Percentiles rank a stretch among this genome's conserved stretches.
These are phyloP conservation scores for Alisma plantagoaquatica DNA, from an alignment of 106 monocot genomes.

Conservation along the genomic window DNA sequence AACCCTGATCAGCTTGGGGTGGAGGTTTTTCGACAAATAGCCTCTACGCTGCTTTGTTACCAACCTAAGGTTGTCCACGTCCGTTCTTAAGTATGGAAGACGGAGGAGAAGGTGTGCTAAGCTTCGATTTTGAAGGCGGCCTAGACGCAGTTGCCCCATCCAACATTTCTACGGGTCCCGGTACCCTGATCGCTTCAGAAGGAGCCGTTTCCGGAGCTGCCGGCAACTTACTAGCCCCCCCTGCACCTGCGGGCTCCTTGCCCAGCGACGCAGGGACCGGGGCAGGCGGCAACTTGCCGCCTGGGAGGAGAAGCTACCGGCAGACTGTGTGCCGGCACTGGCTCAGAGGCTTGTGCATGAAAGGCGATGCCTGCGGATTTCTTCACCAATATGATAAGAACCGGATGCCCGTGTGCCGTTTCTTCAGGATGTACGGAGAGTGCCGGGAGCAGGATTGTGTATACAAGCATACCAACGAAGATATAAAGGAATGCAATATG, in stretches of 20 bases:
- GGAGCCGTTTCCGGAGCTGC: no score
- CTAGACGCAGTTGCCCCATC: no score
- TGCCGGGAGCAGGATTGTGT: constrained; percentile 98
- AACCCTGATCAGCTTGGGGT: no score
- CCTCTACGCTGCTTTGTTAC: no score
- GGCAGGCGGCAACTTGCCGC: constrained; percentile 4
- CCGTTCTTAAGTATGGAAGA: no score
- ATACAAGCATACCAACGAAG: constrained; percentile 97
- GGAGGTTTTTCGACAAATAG: no score
- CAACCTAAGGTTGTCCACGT: no score
- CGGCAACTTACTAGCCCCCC: no score
- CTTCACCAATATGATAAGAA: constrained; percentile 97
- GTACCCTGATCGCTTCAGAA: no score
- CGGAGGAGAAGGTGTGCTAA: no score
- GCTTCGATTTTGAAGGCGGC: no score
- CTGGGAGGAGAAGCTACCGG: constrained; percentile 65
- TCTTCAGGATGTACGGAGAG: constrained; percentile 84
- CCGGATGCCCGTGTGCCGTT: constrained; percentile 94
- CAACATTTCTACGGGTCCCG: no score
- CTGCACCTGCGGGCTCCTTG: constrained; percentile 8
- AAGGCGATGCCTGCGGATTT: constrained; percentile 93
- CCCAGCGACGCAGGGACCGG: background rate
- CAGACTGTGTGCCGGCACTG: constrained; percentile 99
- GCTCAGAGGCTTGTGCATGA: constrained; percentile 93
- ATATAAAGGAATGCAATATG: constrained; percentile 99